phyloP scores from a whole-genome alignment of 2,329 filamentous ascomycete species.

The Hypomyces perniciosus region DNA sequence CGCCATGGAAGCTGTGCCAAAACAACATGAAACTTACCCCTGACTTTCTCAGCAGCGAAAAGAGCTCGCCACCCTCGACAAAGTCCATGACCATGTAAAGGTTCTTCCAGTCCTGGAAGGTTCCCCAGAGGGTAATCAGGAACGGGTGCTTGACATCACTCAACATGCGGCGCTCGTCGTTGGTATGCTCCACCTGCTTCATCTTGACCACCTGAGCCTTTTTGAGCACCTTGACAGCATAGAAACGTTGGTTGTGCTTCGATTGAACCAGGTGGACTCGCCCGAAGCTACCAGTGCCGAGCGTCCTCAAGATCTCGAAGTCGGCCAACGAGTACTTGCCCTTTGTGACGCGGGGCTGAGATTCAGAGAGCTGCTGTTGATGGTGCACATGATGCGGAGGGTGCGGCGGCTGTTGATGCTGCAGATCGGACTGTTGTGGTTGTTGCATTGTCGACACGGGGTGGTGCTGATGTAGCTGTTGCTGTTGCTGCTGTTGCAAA shows the following conservation, averaged over 20 bases:
- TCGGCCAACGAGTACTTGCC: slow-evolving; percentile 93
- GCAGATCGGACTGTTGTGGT: slow-evolving; percentile 17
- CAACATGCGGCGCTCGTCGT: slow-evolving; percentile 94
- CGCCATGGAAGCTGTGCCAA: not conserved
- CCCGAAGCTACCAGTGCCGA: slow-evolving; percentile 95
- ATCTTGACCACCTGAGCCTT: slow-evolving; percentile 99
- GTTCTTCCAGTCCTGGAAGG: slow-evolving; percentile 91
- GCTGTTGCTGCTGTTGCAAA: slow-evolving; percentile 15
- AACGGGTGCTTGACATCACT: slow-evolving; percentile 97
- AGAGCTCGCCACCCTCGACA: slow-evolving; percentile 95
- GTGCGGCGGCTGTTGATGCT: slow-evolving; percentile 20
- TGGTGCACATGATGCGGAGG: slow-evolving; percentile 24
- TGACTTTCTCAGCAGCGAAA: slow-evolving; percentile 91
- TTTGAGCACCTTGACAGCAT: slow-evolving; percentile 97
- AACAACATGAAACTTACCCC: slow-evolving; percentile 48
- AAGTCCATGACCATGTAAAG: slow-evolving; percentile 99
- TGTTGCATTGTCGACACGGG: slow-evolving; percentile 8
- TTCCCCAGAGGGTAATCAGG: slow-evolving; percentile 95
- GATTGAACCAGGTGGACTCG: slow-evolving; percentile 95
- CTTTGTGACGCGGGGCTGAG: slow-evolving; percentile 67
- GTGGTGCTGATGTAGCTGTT: slow-evolving; percentile 13
- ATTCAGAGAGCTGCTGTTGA: slow-evolving; percentile 22
- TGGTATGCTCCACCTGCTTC: slow-evolving; percentile 99
- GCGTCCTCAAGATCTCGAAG: slow-evolving; percentile 82
- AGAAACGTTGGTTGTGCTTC: slow-evolving; percentile 96